These are phyloP conservation scores for Erodium chrysanthum DNA, from an alignment of 441 rosid genomes.

Conservation along the genomic window DNA sequence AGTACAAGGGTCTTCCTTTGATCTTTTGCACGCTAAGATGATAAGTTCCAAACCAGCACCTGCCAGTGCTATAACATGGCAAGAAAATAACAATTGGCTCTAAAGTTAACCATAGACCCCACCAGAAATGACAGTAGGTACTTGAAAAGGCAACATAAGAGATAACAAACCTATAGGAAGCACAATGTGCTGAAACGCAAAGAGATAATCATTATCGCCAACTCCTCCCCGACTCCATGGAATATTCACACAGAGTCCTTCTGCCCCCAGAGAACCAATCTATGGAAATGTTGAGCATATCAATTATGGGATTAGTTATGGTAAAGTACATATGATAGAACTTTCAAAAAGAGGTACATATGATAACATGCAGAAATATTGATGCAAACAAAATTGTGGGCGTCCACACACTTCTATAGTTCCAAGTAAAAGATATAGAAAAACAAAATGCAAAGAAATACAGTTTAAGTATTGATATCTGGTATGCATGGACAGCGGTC, in stretches of 20 bases:
- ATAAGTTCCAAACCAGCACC: not conserved
- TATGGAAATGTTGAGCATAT: slow-evolving; percentile 22
- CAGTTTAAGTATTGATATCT: not conserved
- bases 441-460: not conserved
- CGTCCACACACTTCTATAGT: not conserved
- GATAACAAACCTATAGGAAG: slow-evolving; percentile 73
- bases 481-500: not conserved
- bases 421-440: not conserved
- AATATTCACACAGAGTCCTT: slow-evolving; percentile 84
- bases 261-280: slow-evolving; percentile 82
- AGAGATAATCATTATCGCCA: slow-evolving; percentile 82
- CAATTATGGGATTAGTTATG: slow-evolving; percentile 12
- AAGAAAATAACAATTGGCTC: not conserved
- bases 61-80: not conserved
- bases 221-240: slow-evolving; percentile 95
- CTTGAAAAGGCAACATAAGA: not conserved
- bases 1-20: not conserved
- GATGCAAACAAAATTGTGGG: not conserved
- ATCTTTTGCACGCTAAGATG: not conserved
- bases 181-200: slow-evolving; percentile 78
- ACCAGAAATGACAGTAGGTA: slow-evolving; percentile 3
- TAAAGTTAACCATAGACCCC: not conserved
- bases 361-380: too few species aligned
- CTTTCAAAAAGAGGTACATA: too few species aligned
- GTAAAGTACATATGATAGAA: slow-evolving; percentile 9